These are phyloP conservation scores for Hyaloscypha bicolor DNA, from an alignment of 495 filamentous ascomycete species.

Conservation along the genomic window DNA sequence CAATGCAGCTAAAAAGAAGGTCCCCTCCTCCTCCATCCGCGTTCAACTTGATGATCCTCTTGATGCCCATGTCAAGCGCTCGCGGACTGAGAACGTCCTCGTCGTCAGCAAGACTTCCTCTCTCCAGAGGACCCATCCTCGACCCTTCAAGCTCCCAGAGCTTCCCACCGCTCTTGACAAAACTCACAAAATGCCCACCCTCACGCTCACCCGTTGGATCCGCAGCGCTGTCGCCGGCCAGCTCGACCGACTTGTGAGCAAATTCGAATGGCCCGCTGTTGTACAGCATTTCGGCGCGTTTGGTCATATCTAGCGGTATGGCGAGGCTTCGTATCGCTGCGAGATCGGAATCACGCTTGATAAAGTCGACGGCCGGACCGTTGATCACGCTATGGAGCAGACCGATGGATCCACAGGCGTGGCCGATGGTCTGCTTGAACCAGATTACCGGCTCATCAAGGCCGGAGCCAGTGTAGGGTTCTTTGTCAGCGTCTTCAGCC, in stretches of 20 bases:
- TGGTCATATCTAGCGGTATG: constrained; percentile 45
- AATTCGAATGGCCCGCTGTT: constrained; percentile 67
- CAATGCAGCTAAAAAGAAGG: constrained; percentile 72
- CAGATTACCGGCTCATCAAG: constrained; percentile 63
- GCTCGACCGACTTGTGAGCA: constrained; percentile 68
- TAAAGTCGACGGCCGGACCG: constrained; percentile 49
- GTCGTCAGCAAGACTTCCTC: constrained; percentile 60
- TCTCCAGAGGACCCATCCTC: constrained; percentile 71
- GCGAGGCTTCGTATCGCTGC: constrained; percentile 49
- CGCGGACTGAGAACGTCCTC: constrained; percentile 72
- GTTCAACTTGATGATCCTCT: constrained; percentile 63
- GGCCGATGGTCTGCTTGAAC: constrained; percentile 85
- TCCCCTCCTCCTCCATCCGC: constrained; percentile 59
- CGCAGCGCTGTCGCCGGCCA: constrained; percentile 64
- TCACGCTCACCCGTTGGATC: constrained; percentile 53
- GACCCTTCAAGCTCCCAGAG: constrained; percentile 80
- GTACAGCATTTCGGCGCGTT: constrained; percentile 72
- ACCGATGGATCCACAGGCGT: constrained; percentile 81
- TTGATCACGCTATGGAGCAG: constrained; percentile 77
- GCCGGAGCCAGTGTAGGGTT: constrained; percentile 35
- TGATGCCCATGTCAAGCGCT: constrained; percentile 63
- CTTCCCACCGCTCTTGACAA: constrained; percentile 67
- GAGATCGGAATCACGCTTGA: constrained; percentile 48
- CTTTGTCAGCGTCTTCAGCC: constrained; percentile 51
- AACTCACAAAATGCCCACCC: constrained; percentile 74